Percentiles rank a stretch among this genome's conserved stretches.
Conservation (phyloP, 2,329 filamentous ascomycete genomes). For the Neoascochyta sp. region DNA sequence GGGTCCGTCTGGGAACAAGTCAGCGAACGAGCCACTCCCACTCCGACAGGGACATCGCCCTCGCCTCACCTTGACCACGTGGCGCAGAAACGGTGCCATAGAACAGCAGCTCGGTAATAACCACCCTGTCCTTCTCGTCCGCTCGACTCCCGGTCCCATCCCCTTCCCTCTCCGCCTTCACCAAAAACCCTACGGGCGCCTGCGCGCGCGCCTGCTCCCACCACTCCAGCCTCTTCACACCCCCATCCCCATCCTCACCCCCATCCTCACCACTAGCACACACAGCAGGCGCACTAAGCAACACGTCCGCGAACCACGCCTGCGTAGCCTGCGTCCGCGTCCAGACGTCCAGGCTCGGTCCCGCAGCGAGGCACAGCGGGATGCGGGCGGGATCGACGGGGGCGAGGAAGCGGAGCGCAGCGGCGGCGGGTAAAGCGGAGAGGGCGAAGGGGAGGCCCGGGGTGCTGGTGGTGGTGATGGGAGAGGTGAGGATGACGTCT, state of each 20-base stretch:
- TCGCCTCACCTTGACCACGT: no score
- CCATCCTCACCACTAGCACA: no score
- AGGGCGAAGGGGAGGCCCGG: no score
- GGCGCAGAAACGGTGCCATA: slow-evolving; percentile 38
- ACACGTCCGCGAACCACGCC: slow-evolving; percentile 40
- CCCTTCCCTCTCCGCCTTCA: slow-evolving; percentile 19
- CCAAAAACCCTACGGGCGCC: slow-evolving; percentile 41
- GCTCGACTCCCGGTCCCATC: no score
- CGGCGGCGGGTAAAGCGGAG: no score
- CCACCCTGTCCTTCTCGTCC: slow-evolving; percentile 18
- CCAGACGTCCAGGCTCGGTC: slow-evolving; percentile 39
- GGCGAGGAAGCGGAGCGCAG: slow-evolving; percentile 35
- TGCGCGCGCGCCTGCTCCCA: slow-evolving; percentile 38
- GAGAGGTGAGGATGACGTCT: slow-evolving; percentile 32
- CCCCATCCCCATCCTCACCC: no score
- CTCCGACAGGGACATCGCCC: no score
- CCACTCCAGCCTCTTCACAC: no score
- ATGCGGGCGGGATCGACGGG: slow-evolving; percentile 40
- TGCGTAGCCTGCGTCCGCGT: slow-evolving; percentile 34
- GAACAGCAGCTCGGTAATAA: slow-evolving; percentile 49
- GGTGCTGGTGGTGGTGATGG: slow-evolving; percentile 13
- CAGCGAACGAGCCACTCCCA: slow-evolving; percentile 14
- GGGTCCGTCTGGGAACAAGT: slow-evolving; percentile 13
- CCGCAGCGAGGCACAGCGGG: slow-evolving; percentile 40
- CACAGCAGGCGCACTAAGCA: slow-evolving; percentile 28